These are phyloP conservation scores for Saksenaea vasiformis DNA, from an alignment of 371 early-diverging fungal genomes.

Conservation along the genomic window DNA sequence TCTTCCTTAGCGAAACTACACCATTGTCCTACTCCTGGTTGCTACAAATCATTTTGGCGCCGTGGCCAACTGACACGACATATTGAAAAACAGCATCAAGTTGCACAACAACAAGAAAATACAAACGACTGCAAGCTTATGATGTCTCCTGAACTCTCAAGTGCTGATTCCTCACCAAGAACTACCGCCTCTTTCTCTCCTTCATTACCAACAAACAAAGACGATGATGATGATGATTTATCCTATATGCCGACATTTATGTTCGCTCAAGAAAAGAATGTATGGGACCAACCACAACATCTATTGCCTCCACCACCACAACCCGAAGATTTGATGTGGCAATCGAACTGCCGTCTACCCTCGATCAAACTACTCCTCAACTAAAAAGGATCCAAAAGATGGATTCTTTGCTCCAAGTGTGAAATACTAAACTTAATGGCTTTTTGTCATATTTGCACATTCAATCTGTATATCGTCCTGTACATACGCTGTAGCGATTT, in stretches of 20 bases:
- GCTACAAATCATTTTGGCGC: conserved; percentile 51
- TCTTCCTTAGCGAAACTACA: conserved; percentile 32
- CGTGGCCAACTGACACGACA: conserved; percentile 48
- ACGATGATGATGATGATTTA: neutral
- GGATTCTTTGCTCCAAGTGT: neutral
- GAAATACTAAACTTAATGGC: neutral
- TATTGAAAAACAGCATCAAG: conserved; percentile 28
- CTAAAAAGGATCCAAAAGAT: neutral
- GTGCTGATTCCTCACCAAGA: conserved; percentile 1
- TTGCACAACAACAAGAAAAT: conserved; percentile 6
- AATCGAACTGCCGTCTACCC: neutral
- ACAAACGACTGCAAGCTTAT: conserved; percentile 9
- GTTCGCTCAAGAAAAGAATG: neutral
- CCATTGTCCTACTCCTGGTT: conserved; percentile 41
- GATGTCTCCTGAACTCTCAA: neutral
- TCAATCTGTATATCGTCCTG: neutral
- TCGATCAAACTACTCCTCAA: conserved; percentile 1
- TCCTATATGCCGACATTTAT: neutral
- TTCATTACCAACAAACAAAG: neutral
- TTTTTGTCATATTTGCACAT: neutral
- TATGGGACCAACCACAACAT: neutral
- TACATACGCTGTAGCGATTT: conserved; percentile 1
- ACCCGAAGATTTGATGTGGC: neutral
- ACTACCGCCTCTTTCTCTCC: neutral
- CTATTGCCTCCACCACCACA: neutral